Base-by-base conservation (phyloP, 331 rosid genomes). In the Pyracantha coccinea region DNA sequence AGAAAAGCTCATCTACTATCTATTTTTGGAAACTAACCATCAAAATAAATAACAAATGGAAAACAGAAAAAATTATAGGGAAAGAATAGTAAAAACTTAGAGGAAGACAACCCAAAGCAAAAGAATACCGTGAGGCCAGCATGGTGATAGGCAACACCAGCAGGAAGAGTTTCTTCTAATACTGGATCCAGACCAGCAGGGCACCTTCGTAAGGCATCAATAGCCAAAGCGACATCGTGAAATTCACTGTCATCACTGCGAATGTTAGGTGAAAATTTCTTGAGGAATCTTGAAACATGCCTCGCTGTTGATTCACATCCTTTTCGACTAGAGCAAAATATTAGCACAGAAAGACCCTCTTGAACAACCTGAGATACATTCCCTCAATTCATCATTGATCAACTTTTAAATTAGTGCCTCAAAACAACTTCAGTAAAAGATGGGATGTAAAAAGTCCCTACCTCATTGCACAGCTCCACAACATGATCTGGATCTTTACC, bases 401-500 rank as follows among this genome's bases (percentile, higher is more conserved):
- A 81, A 41, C 32, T 58, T 63, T 75, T 73, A 38, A 28, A 68
- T 76, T 69, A 73, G 75, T 53, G 79, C 80, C 14, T 31, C 27
- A 66, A 78, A 78, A 63, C 71, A 80, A 50, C 75, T 61, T 77
- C 66, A 78, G 23, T 17, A 23, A 78, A 33, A 55, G n/a, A 19
- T 55, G 72, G 72, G 75, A 70, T 31, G 61, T 38, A 33, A 71
- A 83, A 32, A 53, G 28, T 79, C 71, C 78, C 62, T 21, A 92
- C 99, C 93, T 94, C 99, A 72, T 94, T 92, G 84, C 99, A 94
- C 72, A 94, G 88, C 79, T 90, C 97, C 78, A 88, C 97, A 78
- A 94, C 88, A 83, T 94, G 99, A 81, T 94, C 99, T 62, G 99
- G 99, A 92, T 92, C 99, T 83, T 83, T 94, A 77, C 99, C 96